Base-by-base conservation (phyloP, 805 yeast genomes). In the Candida caryicola region DNA sequence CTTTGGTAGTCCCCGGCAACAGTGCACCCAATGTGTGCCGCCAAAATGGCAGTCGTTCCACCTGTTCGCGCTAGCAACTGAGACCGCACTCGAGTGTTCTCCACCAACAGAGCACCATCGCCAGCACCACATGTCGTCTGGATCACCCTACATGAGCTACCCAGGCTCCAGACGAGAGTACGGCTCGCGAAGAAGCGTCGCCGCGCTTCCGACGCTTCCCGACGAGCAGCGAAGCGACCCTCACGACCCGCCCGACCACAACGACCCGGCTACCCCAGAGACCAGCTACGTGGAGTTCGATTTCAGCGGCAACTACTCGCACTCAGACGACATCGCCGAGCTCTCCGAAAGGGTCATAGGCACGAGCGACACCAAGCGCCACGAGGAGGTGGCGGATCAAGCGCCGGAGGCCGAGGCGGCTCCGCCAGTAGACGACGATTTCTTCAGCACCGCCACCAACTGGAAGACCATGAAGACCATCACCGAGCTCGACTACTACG, bases 401-500 rank as follows among this genome's bases (percentile, higher is more conserved):
- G 14, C 33, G 5, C 33, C 33, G 3, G 29, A 29, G 9, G 33
- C 19, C 21, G 37, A n/a, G 30, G 15, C 13, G 9, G 10, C 25
- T 7, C 9, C 25, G 25, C 9, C 16, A 18, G 26, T 19, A 5
- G 40, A 34, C 12, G 50, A 44, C 9, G 21, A 64, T 37, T 67
- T 66, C 45, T 67, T 68, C 41, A 44, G 44, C 33, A 65, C 60
- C 15, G 75, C 69, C 10, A 33, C 63, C 5, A 82, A 73, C 19
- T 93, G 99, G 99, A 81, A 84, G 53, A 79, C 85, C 13, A 89
- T 93, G 87, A 83, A 85, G 30, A 81, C 91, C 0, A 81, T 87
- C 19, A 80, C 95, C 3, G 78, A 82, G 34, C 72, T 77, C 40
- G 87, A 87, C 44, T 74, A 87, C 29, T 91, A 87, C 56, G 86